phyloP scores from a whole-genome alignment of 495 filamentous ascomycete genomes.

The Penicillium chermesinum region DNA sequence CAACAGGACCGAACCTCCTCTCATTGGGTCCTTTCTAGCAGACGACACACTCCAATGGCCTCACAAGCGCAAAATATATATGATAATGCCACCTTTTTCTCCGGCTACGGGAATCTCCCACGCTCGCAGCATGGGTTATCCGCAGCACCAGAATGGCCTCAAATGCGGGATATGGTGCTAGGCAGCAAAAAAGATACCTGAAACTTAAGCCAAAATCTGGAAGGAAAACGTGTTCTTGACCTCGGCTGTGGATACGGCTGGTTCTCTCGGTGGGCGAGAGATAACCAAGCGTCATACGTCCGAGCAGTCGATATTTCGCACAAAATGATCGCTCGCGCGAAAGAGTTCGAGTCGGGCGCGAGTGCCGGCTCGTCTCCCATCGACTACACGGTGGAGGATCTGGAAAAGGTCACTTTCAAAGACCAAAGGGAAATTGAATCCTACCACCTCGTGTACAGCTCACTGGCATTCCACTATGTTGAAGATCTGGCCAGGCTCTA shows the following conservation, averaged over 20 bases:
- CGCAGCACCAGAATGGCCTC: conserved; percentile 20
- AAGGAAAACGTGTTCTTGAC: conserved; percentile 9
- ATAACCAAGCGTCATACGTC: conserved; percentile 8
- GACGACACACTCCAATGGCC: background rate
- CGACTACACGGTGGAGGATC: background rate
- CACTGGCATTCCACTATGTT: conserved; percentile 22
- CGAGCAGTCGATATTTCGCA: conserved; percentile 18
- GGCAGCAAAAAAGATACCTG: background rate
- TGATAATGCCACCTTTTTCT: conserved; percentile 19
- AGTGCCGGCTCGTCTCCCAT: background rate
- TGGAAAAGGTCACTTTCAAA: conserved; percentile 4
- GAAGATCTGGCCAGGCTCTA: conserved; percentile 12
- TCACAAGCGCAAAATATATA: conserved; percentile 20
- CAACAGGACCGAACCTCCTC: background rate
- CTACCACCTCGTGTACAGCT: conserved; percentile 22
- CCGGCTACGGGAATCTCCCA: conserved; percentile 14
- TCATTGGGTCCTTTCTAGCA: background rate
- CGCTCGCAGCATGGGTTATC: conserved; percentile 19
- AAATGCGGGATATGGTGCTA: conserved; percentile 13
- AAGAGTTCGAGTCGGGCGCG: conserved; percentile 10
- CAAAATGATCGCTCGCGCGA: conserved; percentile 18
- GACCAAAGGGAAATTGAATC: background rate
- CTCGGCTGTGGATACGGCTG: conserved; percentile 24
- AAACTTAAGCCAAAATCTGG: background rate
- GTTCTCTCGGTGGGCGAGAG: conserved; percentile 21